Conservation (phyloP, 345 rosid genomes). For the Populus alba region DNA sequence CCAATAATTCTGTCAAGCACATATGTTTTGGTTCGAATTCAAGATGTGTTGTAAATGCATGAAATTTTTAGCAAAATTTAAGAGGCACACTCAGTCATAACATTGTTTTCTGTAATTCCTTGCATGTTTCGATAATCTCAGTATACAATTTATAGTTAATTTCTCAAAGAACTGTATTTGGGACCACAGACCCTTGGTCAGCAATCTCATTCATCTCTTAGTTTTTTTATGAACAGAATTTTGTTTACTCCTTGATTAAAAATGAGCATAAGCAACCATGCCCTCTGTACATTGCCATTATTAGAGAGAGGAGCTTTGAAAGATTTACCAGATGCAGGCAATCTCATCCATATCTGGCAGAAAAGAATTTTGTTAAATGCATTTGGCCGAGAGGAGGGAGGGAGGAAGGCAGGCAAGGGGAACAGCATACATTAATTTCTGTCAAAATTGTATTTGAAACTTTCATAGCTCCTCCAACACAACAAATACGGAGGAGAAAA, state of each 20-base stretch:
- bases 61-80: background rate
- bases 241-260: background rate
- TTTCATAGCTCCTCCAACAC: background rate
- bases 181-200: background rate
- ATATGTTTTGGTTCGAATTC: background rate
- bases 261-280: too few species aligned
- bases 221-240: background rate
- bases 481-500: background rate
- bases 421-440: background rate
- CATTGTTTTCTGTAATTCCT: background rate
- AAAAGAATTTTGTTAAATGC: too few species aligned
- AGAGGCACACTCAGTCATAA: background rate
- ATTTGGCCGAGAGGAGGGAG: too few species aligned
- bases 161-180: background rate
- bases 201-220: background rate
- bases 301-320: background rate
- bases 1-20: conserved; percentile 4
- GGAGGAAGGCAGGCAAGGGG: too few species aligned
- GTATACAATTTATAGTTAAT: background rate
- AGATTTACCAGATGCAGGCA: background rate
- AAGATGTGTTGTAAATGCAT: background rate
- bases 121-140: background rate
- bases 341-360: background rate
- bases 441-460: background rate
- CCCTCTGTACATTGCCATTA: background rate